Base-by-base conservation (phyloP, 306 rosid genomes). In the Cicer bijugum region DNA sequence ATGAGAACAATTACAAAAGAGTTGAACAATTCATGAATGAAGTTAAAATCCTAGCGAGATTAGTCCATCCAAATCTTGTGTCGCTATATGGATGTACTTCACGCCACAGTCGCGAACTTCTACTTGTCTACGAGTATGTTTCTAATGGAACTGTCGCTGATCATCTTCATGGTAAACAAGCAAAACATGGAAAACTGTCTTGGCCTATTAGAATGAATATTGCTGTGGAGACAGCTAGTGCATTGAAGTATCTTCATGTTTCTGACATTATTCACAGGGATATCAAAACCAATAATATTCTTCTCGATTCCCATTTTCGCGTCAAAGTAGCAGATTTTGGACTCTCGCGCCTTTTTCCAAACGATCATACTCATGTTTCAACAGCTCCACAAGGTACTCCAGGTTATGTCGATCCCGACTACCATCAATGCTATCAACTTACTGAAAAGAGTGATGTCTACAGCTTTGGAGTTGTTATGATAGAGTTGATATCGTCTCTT, bases 311-410 rank as follows among this genome's bases (percentile, higher is more conserved):
- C 14, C 65, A 83, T 64, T 91, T 86, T 57, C 39, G 69, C 0
- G 97, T 91, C 44, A 93, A 89, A 79, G 96, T 93, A 47, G 98
- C 96, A 2, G 98, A 91, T 78, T 93, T 93, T 37, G 98, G 97
- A 44, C 87, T 89, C 8, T 93, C 97, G 0, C 96, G 98, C 3
- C 89, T 89, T 60, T 93, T 93, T 58, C 98, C 98, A 1, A 45
- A 10, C 0, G 48, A 88, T 38, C 90, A 82, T 79, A 88, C 94
- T 0, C 98, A 93, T 15, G 44, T 91, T 33, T 93, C 97, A 37
- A 93, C 97, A 4, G 94, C 89, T 58, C 97, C 97, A 59, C 96
- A 91, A 82, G 98, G 98, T 28, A 93, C 98, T 67, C 98, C 98
- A 0, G 98, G 98, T 20, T 93, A 93, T 14, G 96, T 93, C 12